Evolutionary conservation across 208 protist species (phyloP).

Genomic region (Acanthamoeba healyi): DNA sequence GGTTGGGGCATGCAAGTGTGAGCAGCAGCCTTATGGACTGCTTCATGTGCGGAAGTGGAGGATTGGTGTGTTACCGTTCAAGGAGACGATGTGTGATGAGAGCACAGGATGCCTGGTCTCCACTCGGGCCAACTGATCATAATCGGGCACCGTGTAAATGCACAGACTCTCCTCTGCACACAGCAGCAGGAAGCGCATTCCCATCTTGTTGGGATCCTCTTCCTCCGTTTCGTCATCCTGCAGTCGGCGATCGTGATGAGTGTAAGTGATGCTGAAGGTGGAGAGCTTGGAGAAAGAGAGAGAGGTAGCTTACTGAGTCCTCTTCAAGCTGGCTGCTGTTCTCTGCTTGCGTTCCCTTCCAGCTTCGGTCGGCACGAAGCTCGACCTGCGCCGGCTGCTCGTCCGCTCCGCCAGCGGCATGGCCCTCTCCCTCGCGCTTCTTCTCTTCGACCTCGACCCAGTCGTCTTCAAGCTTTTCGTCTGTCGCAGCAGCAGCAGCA

Average conservation of each 20-base stretch:
- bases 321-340: background rate
- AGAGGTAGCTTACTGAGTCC: background rate
- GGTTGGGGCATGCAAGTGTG: background rate
- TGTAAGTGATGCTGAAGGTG: background rate
- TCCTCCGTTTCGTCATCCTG: slow-evolving; percentile 21
- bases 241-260: background rate
- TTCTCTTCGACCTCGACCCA: no score
- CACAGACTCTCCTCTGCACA: slow-evolving; percentile 2
- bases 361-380: background rate
- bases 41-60: no score
- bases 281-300: background rate
- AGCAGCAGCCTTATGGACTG: background rate
- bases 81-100: slow-evolving; percentile 1
- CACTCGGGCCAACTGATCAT: slow-evolving; percentile 1
- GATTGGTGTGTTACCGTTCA: background rate
- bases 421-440: no score
- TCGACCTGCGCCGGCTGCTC: background rate
- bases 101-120: slow-evolving; percentile 1
- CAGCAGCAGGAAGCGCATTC: slow-evolving; percentile 11
- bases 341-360: background rate
- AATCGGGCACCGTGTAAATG: slow-evolving; percentile 37
- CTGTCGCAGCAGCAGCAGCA: no score
- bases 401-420: no score
- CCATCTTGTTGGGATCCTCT: slow-evolving; percentile 41
- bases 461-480: no score